Evolutionary conservation across 129 eudicot genomes (phyloP).

Genomic region (Saposhnikovia divaricata): DNA sequence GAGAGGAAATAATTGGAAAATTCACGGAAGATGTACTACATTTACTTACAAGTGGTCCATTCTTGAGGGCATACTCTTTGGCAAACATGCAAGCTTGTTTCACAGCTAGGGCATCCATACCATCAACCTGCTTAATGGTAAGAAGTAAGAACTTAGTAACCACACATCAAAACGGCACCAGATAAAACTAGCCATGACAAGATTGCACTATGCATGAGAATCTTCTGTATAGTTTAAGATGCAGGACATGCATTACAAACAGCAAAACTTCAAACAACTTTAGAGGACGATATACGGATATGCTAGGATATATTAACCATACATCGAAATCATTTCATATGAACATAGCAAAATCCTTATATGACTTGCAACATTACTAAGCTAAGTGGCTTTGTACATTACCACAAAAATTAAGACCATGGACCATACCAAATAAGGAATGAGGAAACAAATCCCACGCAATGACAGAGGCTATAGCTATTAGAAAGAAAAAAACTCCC

Average conservation of each 20-base stretch:
- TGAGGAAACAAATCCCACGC: background rate
- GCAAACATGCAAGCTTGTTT: constrained; percentile 97
- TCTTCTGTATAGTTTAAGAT: background rate
- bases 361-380: background rate
- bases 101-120: constrained; percentile 97
- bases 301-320: background rate
- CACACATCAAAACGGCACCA: background rate
- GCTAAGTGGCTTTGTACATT: background rate
- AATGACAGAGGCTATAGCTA: background rate
- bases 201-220: background rate
- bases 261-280: background rate
- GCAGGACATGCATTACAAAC: background rate
- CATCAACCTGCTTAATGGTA: constrained; percentile 66
- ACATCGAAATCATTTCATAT: too few species aligned
- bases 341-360: background rate
- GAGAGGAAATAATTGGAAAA: background rate
- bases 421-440: background rate
- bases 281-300: background rate
- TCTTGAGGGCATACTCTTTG: constrained; percentile 87
- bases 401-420: background rate
- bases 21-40: background rate
- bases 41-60: constrained; percentile 86
- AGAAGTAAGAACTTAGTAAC: background rate
- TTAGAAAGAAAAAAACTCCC: background rate
- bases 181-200: background rate